Percentiles rank a stretch among this genome's conserved stretches.
Evolutionary conservation across 345 rosid genomes (phyloP).

Genomic region (Eucalyptus pumila): DNA sequence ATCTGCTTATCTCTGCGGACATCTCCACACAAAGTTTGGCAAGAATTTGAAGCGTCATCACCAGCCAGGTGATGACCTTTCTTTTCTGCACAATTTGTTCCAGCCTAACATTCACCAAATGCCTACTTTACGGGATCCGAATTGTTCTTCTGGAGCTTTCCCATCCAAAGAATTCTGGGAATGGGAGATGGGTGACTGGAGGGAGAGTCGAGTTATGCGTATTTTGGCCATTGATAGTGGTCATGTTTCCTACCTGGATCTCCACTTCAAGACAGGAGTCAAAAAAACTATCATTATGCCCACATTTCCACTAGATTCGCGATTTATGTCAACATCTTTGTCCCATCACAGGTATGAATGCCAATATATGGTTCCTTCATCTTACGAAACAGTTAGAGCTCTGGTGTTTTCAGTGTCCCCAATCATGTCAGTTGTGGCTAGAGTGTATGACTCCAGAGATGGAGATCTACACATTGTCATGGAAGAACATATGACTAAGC

Average conservation of each 20-base stretch:
- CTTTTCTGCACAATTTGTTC: constrained; percentile 32
- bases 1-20: constrained; percentile 83
- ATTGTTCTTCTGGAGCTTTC: constrained; percentile 55
- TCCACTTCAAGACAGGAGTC: constrained; percentile 47
- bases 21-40: constrained; percentile 81
- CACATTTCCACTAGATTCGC: constrained; percentile 86
- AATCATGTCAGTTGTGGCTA: constrained; percentile 53
- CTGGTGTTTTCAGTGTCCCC: constrained; percentile 70
- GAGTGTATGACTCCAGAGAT: constrained; percentile 56
- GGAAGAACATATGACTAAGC: constrained; percentile 67
- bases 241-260: constrained; percentile 72
- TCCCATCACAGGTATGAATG: constrained; percentile 47
- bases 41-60: constrained; percentile 85
- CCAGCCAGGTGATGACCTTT: constrained; percentile 12
- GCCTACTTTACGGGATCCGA: constrained; percentile 15
- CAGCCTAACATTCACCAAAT: constrained; percentile 62
- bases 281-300: constrained; percentile 62
- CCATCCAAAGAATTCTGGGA: constrained; percentile 76
- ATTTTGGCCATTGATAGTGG: constrained; percentile 82
- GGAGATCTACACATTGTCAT: constrained; percentile 46
- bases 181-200: constrained; percentile 99
- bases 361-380: constrained; percentile 53
- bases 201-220: constrained; percentile 71
- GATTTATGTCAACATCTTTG: constrained; percentile 73
- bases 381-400: constrained; percentile 76